Base-by-base conservation (phyloP, 306 rosid genomes). In the Sicyos edulis region DNA sequence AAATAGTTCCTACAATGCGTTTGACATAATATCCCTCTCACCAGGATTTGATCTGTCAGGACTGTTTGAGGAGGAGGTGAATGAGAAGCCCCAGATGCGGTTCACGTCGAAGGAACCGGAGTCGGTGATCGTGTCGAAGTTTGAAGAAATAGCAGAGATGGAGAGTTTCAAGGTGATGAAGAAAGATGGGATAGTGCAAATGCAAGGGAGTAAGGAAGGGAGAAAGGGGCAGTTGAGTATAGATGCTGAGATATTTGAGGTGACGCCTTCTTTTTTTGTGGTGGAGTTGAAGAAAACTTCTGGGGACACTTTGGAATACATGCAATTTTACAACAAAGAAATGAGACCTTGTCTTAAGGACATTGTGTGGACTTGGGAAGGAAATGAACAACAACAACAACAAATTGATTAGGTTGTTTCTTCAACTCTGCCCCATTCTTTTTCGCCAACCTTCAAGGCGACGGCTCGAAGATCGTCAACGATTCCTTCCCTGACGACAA, bases 241-340 rank as follows among this genome's bases (percentile, higher is more conserved):
- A 34, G 93, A 84, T 58, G 87, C 88, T n/a, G 93, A 91, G 74
- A 84, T 89, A 47, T 91, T 84, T 47, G 87, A 91, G 61, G 88
- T 87, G 16, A 75, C 92, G 0, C 82, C 92, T 57, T 80, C 88
- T 2, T 32, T 78, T 87, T 72, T 60, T 54, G 81, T 88, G 40
- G 92, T 91, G 56, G 92, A 88, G 82, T 77, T 87, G 78, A 86
- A 64, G 67, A 89, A 91, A 81, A 78, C 86, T 24, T 78, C 80
- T 4, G 93, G 96, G 26, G 92, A 91, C 16, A 85, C 85, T 9
- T 79, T 88, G 75, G 96, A 86, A 54, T 91, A 83, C 67, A 69
- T 9, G 12, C 16, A 78, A 7, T 82, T 91, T 49, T 78, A 81
- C 77, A 80, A 88, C 37, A 79, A 80, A 1, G 79, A 69, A 54